Base-by-base conservation (phyloP, 1,284 basidiomycete genomes). In the Mycena citricolor region DNA sequence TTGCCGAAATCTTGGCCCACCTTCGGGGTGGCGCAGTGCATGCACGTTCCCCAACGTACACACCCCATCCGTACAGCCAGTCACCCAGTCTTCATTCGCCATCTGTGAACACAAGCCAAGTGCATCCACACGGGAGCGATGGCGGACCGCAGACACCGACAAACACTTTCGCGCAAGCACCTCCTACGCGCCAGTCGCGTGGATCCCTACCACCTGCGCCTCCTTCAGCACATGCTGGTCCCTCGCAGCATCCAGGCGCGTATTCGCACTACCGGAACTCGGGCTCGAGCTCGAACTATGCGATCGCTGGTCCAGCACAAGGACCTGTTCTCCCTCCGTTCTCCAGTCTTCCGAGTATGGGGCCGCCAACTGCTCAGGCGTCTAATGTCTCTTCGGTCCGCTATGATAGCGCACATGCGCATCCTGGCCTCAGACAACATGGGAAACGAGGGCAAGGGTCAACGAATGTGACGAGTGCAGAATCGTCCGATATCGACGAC, bases 1-100 rank as follows among this genome's bases (percentile, higher is more conserved):
- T 94, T n/a, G 66, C 80, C 34, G 91, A 94, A 60, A 76, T 94
- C 47, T 76, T 87, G 30, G 68, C 77, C 14, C 81, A 80, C 58
- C 63, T 86, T 37, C 81, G 86, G n/a, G 70, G 70, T 42, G 73
- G 72, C 35, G 59, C 71, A 16, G 61, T 71, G 33, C 56, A 63
- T 41, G 68, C 71, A 43, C 77, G 83, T 54, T 86, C 85, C 12
- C 85, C 83, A 1, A 79, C 81, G 6, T 81, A 77, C 59, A 73
- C 77, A 12, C 73, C 72, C 32, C 61, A 71, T 2, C 80, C 77
- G 45, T 68, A 75, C 42, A 70, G 80, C 22, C 79, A 76, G 34
- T 86, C 86, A 1, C 85, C 85, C 6, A 77, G 70, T 43, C 58
- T 83, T 37, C 81, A 77, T 35, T 85, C 84, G 7, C 83, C 86